Base-by-base conservation (phyloP, 2,329 filamentous ascomycete genomes). In the Penicillium sp. region DNA sequence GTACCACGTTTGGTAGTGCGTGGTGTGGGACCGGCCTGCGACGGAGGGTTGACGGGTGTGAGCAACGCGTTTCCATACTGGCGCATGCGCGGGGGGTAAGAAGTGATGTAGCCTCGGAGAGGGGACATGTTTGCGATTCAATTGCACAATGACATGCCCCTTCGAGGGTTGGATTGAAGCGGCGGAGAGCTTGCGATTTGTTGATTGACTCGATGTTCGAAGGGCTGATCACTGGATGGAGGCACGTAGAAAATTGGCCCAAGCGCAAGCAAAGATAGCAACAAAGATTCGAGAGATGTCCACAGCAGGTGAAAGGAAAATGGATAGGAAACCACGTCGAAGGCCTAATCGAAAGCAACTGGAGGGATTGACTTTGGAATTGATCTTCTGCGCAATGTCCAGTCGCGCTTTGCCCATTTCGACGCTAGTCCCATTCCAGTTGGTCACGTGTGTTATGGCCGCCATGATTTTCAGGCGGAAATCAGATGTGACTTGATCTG, bases 1-100 rank as follows among this genome's bases (percentile, higher is more conserved):
- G 94, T 97, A 54, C 94, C 94, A 74, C 94, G 88, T 79, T 99
- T 97, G 8, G 94, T 97, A n/a, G 90, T 96, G 70, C 93, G 86
- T 65, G 90, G 83, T 55, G 83, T 78, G 38, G 88, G 84, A 22
- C 85, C 87, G 53, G 80, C 79, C 62, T 87, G 82, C 58, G 85
- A 86, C 51, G 83, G 83, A 59, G 88, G 89, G 57, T 93, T 83
- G 58, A 94, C 86, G 34, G 93, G 92, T 22, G 90, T 90, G 57
- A 97, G 84, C 51, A 97, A 85, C 36, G 93, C 90, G 78, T 97
- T 97, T 72, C 88, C 90, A 78, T 95, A 97, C 60, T 87, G 85
- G 71, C 93, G 90, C 69, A 97, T 78, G 68, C 93, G 89, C 59
- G 93, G 90, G 75, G 93, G 91, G 77, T 96, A 97, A 70, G 88